These are phyloP conservation scores for Stevia rebaudiana DNA, from an alignment of 140 eudicot species.

Conservation along the genomic window DNA sequence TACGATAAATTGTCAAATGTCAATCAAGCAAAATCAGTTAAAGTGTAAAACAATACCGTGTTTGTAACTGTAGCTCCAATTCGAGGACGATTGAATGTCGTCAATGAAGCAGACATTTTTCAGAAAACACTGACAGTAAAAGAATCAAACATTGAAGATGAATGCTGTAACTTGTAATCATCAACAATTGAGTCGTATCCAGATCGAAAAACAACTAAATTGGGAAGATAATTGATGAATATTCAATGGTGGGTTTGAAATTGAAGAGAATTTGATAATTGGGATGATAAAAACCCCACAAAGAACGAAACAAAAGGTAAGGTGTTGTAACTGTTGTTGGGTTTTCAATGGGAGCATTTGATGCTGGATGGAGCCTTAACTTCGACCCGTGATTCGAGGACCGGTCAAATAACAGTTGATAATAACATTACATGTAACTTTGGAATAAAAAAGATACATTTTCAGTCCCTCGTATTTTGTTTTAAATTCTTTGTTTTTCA, in stretches of 20 bases:
- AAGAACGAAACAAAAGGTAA: not conserved
- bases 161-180: not conserved
- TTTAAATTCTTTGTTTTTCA: not conserved
- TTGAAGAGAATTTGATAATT: slow-evolving; percentile 5
- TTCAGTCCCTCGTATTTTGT: not conserved
- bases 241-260: not conserved
- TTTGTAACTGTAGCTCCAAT: slow-evolving; percentile 39
- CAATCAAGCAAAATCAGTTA: not conserved
- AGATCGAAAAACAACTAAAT: slow-evolving; percentile 11
- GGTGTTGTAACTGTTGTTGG: slow-evolving; percentile 9
- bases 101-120: slow-evolving; percentile 48
- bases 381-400: slow-evolving; percentile 44
- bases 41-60: slow-evolving; percentile 40
- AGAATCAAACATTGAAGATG: slow-evolving; percentile 14
- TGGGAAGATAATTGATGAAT: no score
- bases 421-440: slow-evolving; percentile 18
- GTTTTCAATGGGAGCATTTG: slow-evolving; percentile 14
- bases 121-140: slow-evolving; percentile 26
- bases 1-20: no score
- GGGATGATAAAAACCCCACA: slow-evolving; percentile 11
- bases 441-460: not conserved
- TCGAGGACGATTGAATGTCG: slow-evolving; percentile 46
- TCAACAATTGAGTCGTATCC: not conserved
- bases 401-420: slow-evolving; percentile 32
- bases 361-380: not conserved